Conservation (phyloP, 1,284 basidiomycete species). For the Anthracocystis walkeri region DNA sequence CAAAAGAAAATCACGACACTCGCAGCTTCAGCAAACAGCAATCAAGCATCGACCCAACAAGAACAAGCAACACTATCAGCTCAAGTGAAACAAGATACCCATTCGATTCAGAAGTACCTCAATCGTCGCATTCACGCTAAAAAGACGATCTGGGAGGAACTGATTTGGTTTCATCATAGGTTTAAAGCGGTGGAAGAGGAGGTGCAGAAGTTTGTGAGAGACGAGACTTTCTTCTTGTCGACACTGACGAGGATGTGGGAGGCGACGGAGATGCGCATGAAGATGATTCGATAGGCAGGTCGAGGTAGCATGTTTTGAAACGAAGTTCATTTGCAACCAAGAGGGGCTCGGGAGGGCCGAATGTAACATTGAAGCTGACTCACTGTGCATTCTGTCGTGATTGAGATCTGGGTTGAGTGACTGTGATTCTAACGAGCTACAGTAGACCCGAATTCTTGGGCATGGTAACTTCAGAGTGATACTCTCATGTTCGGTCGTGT, state of each 20-base stretch:
- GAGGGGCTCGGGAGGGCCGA: no score
- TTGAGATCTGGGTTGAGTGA: no score
- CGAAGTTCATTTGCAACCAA: neutral
- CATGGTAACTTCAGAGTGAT: no score
- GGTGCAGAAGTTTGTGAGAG: slow-evolving; percentile 33
- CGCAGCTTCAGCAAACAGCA: slow-evolving; percentile 6
- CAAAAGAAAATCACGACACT: slow-evolving; percentile 39
- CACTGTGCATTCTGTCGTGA: no score
- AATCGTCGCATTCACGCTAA: slow-evolving; percentile 44
- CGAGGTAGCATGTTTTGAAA: neutral
- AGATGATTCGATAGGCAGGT: slow-evolving; percentile 36
- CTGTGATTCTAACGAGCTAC: no score
- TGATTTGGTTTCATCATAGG: slow-evolving; percentile 49
- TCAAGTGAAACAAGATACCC: slow-evolving; percentile 39
- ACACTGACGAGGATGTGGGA: slow-evolving; percentile 41
- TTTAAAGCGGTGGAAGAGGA: slow-evolving; percentile 44
- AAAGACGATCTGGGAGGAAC: slow-evolving; percentile 51
- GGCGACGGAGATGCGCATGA: slow-evolving; percentile 46
- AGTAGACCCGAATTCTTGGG: no score
- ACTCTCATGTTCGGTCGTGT: no score
- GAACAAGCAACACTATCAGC: slow-evolving; percentile 42
- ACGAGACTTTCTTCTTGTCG: slow-evolving; percentile 28
- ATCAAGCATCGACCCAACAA: slow-evolving; percentile 23
- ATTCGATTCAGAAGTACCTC: slow-evolving; percentile 41
- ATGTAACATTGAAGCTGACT: no score